Percentiles rank a stretch among this genome's conserved stretches.
phyloP scores from a whole-genome alignment of 2,329 filamentous ascomycete species.

The Stagonosporopsis vannaccii region DNA sequence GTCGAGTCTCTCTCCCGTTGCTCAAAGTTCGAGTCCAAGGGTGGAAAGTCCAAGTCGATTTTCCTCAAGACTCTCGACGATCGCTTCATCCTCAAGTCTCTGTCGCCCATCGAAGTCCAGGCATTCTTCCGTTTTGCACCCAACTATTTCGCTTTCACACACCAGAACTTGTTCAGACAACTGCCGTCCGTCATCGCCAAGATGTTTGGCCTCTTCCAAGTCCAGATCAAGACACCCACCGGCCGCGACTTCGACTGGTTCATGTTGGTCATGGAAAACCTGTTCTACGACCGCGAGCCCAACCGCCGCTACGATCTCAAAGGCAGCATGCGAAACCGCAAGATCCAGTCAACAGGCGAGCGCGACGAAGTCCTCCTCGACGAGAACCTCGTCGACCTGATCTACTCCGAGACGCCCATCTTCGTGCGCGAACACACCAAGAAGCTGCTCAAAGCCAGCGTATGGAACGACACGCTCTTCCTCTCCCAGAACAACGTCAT shows the following conservation, averaged over 20 bases:
- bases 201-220: conserved; percentile 98
- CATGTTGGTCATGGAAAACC: conserved; percentile 93
- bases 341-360: conserved; percentile 93
- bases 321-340: conserved; percentile 97
- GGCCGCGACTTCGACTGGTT: conserved; percentile 95
- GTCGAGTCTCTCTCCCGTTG: conserved; percentile 94
- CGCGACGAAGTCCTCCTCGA: conserved; percentile 95
- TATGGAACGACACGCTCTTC: conserved; percentile 98
- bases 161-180: conserved; percentile 90
- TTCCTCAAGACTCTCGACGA: conserved; percentile 97
- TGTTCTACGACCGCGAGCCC: conserved; percentile 93
- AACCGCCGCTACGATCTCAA: conserved; percentile 88
- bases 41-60: conserved; percentile 95
- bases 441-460: conserved; percentile 86
- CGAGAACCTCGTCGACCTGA: conserved; percentile 99
- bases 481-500: conserved; percentile 95
- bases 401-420: conserved; percentile 87
- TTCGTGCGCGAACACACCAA: conserved; percentile 97
- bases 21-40: conserved; percentile 97
- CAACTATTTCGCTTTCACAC: conserved; percentile 97
- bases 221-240: conserved; percentile 96
- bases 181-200: conserved; percentile 97
- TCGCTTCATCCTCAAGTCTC: conserved; percentile 87
- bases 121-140: conserved; percentile 96
- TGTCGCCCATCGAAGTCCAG: conserved; percentile 89